Conservation (phyloP, 768 basidiomycete species). For the Boletus tylopilopsis region DNA sequence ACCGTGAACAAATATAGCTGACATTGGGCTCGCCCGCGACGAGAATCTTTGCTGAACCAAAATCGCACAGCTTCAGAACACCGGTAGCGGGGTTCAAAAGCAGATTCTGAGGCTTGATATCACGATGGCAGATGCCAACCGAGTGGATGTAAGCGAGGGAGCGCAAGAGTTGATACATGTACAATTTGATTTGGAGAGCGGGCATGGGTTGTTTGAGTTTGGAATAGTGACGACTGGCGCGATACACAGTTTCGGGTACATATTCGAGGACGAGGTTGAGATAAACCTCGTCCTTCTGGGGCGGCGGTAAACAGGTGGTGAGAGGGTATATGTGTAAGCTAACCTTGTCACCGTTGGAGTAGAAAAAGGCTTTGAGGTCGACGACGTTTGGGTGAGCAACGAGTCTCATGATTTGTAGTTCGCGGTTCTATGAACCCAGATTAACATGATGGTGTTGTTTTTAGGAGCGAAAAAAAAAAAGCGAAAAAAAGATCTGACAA, state of each 20-base stretch:
- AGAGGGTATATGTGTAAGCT: conserved; percentile 19
- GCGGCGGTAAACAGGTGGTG: conserved; percentile 3
- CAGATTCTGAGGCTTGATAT: conserved; percentile 99
- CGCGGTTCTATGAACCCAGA: conserved; percentile 73
- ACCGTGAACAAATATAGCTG: conserved; percentile 98
- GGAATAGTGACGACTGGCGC: conserved; percentile 96
- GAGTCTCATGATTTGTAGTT: conserved; percentile 97
- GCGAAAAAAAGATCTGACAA: background rate
- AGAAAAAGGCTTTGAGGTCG: conserved; percentile 97
- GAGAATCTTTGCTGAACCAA: conserved; percentile 98
- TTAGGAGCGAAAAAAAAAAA: conserved; percentile 7
- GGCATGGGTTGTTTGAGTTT: conserved; percentile 99
- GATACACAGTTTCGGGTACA: conserved; percentile 98
- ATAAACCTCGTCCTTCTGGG: conserved; percentile 98
- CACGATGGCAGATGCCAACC: conserved; percentile 98
- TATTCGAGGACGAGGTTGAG: conserved; percentile 99
- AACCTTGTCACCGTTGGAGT: conserved; percentile 99
- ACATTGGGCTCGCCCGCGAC: conserved; percentile 98
- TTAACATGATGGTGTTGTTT: conserved; percentile 11
- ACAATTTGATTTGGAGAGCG: conserved; percentile 98
- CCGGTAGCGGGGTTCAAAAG: conserved; percentile 96
- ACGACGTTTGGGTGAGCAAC: conserved; percentile 97
- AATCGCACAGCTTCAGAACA: conserved; percentile 96
- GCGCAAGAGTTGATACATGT: conserved; percentile 99
- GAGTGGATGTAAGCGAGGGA: conserved; percentile 99